Evolutionary conservation across 2,329 filamentous ascomycete species (phyloP).

Genomic region (Arthrinium phaeospermum): DNA sequence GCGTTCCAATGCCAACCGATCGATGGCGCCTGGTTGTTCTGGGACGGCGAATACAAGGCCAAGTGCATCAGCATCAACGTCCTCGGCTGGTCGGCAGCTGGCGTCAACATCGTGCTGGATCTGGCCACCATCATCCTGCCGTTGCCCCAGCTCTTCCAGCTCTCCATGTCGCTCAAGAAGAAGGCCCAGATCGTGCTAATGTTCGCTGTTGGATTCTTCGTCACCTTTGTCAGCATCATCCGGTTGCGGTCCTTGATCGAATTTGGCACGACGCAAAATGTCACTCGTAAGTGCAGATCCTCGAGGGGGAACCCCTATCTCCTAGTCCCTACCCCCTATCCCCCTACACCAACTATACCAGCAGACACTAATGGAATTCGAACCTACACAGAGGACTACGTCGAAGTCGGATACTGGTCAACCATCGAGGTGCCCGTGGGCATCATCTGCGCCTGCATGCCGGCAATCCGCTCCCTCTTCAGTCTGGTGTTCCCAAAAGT

Average conservation of each 20-base stretch:
- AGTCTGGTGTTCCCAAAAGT: slow-evolving; percentile 34
- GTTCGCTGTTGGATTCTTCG: slow-evolving; percentile 41
- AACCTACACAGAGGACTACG: slow-evolving; percentile 36
- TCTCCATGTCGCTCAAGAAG: slow-evolving; percentile 38
- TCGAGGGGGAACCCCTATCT: not conserved
- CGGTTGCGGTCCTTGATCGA: slow-evolving; percentile 36
- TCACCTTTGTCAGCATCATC: slow-evolving; percentile 35
- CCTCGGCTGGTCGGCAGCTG: slow-evolving; percentile 40
- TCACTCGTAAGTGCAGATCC: slow-evolving; percentile 33
- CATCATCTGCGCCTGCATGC: slow-evolving; percentile 41
- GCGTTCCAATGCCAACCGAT: slow-evolving; percentile 41
- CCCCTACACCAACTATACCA: not conserved
- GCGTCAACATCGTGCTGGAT: slow-evolving; percentile 40
- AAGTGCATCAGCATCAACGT: slow-evolving; percentile 40
- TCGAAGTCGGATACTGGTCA: slow-evolving; percentile 39
- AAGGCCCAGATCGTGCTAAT: slow-evolving; percentile 42
- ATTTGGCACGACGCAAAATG: slow-evolving; percentile 31
- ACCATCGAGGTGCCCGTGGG: slow-evolving; percentile 41
- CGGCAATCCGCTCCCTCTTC: slow-evolving; percentile 39
- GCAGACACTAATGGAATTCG: not conserved
- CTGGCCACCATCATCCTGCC: slow-evolving; percentile 39
- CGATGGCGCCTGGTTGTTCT: slow-evolving; percentile 37
- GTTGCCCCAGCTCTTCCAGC: slow-evolving; percentile 35
- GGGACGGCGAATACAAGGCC: slow-evolving; percentile 40
- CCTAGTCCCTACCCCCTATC: not conserved